Evolutionary conservation across 2,329 filamentous ascomycete genomes (phyloP), one percentile per base, ranked within the genome.

Genomic region (Ophiostoma triangulosporum): DNA sequence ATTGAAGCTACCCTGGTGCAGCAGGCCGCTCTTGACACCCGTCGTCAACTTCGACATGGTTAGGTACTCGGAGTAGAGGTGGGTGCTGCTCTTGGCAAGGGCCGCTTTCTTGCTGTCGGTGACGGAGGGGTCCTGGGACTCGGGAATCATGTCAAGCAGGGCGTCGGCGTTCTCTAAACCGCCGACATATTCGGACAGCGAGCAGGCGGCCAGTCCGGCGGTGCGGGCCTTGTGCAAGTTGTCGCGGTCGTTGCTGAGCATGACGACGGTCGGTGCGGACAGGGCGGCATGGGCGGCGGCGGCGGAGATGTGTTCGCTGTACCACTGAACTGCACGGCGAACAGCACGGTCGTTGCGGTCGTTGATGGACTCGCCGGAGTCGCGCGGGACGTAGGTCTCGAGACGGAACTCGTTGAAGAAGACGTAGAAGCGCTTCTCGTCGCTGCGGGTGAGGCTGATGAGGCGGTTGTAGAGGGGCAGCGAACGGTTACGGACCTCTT

Each of bases 401-500:
- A 90, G 74, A 51, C 91, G 80, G 65, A 98, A 98, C 63, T 98
- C 93, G 67, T 98, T 98, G 78, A 97, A 97, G 67, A 98, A 98
- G 51, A 98, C 88, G 64, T 97, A 96, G 66, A 95, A 97, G 53
- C 91, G 82, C 74, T 98, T 98, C 60, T 95, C 89, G 62, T 95
- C 89, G 64, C 91, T 95, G 69, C 91, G 95, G 36, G 90, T 95
- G 58, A 98, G 74, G 22, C 86, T 83, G 60, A 97, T 81, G 50
- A 98, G 74, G 36, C 93, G 86, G 67, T 96, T 96, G 72, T 97
- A 98, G 35, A 98, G 79, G 40, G 93, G 93, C 57, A 97, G 70
- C 12, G 91, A 97, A 61, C 90, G 81, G 66, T 96, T 95, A 65
- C 89, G 87, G 56, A 98, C 78, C 71, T 98, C 93, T 68, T 98